phyloP scores from a whole-genome alignment of 495 filamentous ascomycete species.

The Polyplosphaeria fusca region DNA sequence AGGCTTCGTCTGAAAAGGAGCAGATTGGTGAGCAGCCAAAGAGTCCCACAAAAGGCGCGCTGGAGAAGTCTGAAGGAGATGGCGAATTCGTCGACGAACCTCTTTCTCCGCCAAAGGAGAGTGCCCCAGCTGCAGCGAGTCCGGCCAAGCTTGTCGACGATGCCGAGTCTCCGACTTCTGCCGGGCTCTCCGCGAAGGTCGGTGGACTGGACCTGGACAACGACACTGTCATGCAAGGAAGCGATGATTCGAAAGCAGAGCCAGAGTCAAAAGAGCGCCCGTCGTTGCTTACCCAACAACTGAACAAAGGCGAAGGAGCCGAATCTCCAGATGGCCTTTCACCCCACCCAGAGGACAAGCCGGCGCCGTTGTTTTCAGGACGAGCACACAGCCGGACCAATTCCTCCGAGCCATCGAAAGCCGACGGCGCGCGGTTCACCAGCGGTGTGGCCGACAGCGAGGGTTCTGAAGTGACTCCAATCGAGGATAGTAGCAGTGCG shows the following conservation, averaged over 20 bases:
- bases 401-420: constrained; percentile 3
- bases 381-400: constrained; percentile 15
- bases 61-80: constrained; percentile 33
- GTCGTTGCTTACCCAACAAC: constrained; percentile 32
- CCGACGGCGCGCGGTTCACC: constrained; percentile 20
- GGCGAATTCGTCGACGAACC: constrained; percentile 72
- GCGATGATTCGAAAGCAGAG: constrained; percentile 1
- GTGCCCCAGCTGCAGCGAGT: constrained; percentile 4
- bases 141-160: constrained; percentile 40
- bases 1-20: constrained; percentile 58
- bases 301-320: constrained; percentile 22
- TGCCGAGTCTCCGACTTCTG: constrained; percentile 49
- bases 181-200: constrained; percentile 52
- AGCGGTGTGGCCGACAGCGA: constrained; percentile 21
- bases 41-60: constrained; percentile 6
- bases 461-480: constrained; percentile 33
- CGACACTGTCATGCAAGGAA: constrained; percentile 42
- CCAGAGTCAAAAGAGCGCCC: constrained; percentile 13
- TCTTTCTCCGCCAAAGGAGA: constrained; percentile 53
- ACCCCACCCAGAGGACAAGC: constrained; percentile 63
- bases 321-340: constrained; percentile 42
- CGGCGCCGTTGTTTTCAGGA: constrained; percentile 61
- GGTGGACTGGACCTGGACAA: constrained; percentile 52
- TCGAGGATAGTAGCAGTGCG: constrained; percentile 30
- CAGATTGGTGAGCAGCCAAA: constrained; percentile 24